Conservation (phyloP, 768 basidiomycete species). For the Xerocomellus dryophilus region DNA sequence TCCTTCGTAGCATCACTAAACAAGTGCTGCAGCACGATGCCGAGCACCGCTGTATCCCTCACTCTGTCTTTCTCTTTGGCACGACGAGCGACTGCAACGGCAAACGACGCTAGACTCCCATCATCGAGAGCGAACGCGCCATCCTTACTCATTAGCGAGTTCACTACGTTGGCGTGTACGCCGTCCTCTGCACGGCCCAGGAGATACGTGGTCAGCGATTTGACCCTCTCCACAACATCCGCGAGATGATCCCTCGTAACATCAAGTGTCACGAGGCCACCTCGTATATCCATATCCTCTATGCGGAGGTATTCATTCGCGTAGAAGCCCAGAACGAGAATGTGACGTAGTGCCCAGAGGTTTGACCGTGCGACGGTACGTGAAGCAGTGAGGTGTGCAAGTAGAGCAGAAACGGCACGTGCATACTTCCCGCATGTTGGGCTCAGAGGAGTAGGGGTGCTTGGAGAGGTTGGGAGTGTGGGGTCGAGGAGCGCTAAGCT, state of each 20-base stretch:
- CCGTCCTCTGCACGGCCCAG: conserved; percentile 44
- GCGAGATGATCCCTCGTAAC: conserved; percentile 28
- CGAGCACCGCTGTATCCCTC: conserved; percentile 58
- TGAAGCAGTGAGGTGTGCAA: conserved; percentile 54
- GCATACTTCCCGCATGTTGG: conserved; percentile 45
- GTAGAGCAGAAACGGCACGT: conserved; percentile 54
- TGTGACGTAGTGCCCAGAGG: conserved; percentile 66
- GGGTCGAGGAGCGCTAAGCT: conserved; percentile 61
- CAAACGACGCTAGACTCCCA: conserved; percentile 27
- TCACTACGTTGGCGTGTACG: conserved; percentile 49
- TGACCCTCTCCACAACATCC: conserved; percentile 42
- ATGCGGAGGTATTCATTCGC: conserved; percentile 60
- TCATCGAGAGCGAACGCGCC: conserved; percentile 17
- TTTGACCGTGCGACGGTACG: conserved; percentile 58
- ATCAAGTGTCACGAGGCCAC: conserved; percentile 43
- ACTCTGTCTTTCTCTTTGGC: conserved; percentile 42
- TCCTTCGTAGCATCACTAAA: conserved; percentile 54
- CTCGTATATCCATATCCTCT: conserved; percentile 43
- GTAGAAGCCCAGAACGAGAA: conserved; percentile 60
- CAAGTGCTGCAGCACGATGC: conserved; percentile 56
- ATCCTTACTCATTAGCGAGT: conserved; percentile 32
- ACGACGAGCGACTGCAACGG: conserved; percentile 31
- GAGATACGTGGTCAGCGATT: conserved; percentile 61
- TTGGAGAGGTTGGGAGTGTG: conserved; percentile 47
- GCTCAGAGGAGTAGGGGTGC: conserved; percentile 14